Percentiles rank a stretch among this genome's conserved stretches.
Conservation (phyloP, 108 stramenopile genomes). For the Discostella stelligeroides region DNA sequence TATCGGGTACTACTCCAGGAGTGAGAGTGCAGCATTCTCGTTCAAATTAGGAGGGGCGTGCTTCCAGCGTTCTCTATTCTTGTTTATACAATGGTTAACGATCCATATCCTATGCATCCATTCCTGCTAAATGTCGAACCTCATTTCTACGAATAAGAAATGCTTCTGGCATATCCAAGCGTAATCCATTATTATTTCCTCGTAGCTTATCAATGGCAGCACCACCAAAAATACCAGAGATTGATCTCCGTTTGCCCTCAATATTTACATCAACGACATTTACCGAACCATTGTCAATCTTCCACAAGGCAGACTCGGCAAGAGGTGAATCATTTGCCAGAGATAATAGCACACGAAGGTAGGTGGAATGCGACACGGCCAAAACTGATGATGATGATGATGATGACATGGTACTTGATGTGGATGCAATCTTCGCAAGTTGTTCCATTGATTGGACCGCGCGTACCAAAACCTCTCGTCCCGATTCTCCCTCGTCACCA, state of each 20-base stretch:
- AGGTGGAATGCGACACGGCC: conserved; percentile 76
- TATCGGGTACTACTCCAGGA: neutral
- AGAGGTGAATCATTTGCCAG: conserved; percentile 59
- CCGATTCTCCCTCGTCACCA: conserved; percentile 73
- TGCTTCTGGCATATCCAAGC: conserved; percentile 54
- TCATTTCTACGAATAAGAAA: conserved; percentile 65
- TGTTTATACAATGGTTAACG: neutral
- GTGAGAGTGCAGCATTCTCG: neutral
- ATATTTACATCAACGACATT: conserved; percentile 71
- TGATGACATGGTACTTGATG: conserved; percentile 16
- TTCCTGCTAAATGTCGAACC: conserved; percentile 64
- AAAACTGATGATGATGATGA: conserved; percentile 33
- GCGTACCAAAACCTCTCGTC: conserved; percentile 56
- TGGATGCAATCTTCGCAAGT: conserved; percentile 34
- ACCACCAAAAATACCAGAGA: conserved; percentile 59
- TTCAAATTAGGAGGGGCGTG: neutral
- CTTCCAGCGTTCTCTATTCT: neutral
- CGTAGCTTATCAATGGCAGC: conserved; percentile 25
- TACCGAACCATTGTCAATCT: conserved; percentile 64
- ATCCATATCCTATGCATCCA: conserved; percentile 17
- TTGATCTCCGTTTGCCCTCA: conserved; percentile 32
- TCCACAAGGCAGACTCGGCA: conserved; percentile 51
- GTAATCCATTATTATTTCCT: conserved; percentile 9
- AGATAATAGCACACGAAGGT: conserved; percentile 61
- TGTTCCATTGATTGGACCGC: conserved; percentile 38